These are phyloP conservation scores for Batrachochytrium dendrobatidis DNA, from an alignment of 371 early-diverging fungal genomes.

Conservation along the genomic window DNA sequence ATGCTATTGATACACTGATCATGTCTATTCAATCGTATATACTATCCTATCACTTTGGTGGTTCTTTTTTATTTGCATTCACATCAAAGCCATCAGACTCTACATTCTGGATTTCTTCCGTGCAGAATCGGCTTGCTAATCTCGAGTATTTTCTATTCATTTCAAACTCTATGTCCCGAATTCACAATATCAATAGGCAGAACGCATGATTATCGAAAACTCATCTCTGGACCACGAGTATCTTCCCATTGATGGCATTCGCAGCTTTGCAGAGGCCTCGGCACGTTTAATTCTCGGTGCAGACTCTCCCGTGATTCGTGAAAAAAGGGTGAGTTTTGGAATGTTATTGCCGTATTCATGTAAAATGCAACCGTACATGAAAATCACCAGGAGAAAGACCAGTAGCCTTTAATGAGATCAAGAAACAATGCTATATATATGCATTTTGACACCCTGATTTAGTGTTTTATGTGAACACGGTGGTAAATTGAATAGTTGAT, in stretches of 20 bases:
- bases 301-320: constrained; percentile 67
- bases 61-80: too few relatives aligned
- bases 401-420: constrained; percentile 10
- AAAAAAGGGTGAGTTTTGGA: constrained; percentile 48
- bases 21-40: too few relatives aligned
- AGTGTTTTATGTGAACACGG: neutral
- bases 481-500: neutral
- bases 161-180: neutral
- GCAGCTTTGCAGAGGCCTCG: constrained; percentile 69
- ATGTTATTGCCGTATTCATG: neutral
- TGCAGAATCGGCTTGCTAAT: too few relatives aligned
- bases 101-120: neutral
- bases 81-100: too few relatives aligned
- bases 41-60: too few relatives aligned
- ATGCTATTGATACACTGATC: too few relatives aligned
- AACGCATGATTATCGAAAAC: constrained; percentile 64
- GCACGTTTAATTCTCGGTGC: constrained; percentile 75
- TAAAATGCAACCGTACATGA: neutral
- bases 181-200: constrained; percentile 59
- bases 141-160: neutral
- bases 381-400: neutral
- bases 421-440: too few relatives aligned
- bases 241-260: constrained; percentile 75
- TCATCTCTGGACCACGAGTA: constrained; percentile 86
- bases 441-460: too few relatives aligned